These are phyloP conservation scores for Talaromyces verruculosus DNA, from an alignment of 2,329 filamentous ascomycete species.

Conservation along the genomic window DNA sequence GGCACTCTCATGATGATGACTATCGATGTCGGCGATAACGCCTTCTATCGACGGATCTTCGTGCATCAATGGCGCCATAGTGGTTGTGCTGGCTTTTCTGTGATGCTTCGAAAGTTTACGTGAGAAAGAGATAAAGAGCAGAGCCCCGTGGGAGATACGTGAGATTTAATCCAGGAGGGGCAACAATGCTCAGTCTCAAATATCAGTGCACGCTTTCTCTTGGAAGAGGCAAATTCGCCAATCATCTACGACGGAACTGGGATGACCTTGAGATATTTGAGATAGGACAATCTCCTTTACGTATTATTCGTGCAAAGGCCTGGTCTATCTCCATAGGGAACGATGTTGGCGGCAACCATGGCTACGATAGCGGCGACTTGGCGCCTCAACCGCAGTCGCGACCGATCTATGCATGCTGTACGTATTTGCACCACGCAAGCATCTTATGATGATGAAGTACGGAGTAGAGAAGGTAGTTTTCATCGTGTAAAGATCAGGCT, in stretches of 20 bases:
- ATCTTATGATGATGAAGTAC: not conserved
- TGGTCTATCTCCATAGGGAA: not conserved
- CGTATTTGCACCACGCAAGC: constrained; percentile 7
- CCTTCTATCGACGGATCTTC: not conserved
- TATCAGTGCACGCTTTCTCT: not conserved
- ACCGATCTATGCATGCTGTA: not conserved
- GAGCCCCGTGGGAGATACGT: constrained; percentile 3
- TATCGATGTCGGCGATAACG: not conserved
- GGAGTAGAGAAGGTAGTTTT: not conserved
- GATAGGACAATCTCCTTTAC: not conserved
- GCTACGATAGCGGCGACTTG: not conserved
- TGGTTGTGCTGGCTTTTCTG: not conserved
- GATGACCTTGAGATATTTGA: not conserved
- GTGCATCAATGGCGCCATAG: constrained; percentile 11
- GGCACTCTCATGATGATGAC: not conserved
- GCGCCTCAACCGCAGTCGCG: not conserved
- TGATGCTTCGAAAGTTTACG: not conserved
- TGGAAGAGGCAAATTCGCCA: not conserved
- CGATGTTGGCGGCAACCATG: not conserved
- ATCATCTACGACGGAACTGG: not conserved
- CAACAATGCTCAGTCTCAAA: not conserved
- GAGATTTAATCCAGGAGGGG: not conserved
- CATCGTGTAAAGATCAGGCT: not conserved
- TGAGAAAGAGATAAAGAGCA: not conserved
- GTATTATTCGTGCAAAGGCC: constrained; percentile 1